phyloP scores from a whole-genome alignment of 352 stramenopile genomes.

The Pythium apleroticum region DNA sequence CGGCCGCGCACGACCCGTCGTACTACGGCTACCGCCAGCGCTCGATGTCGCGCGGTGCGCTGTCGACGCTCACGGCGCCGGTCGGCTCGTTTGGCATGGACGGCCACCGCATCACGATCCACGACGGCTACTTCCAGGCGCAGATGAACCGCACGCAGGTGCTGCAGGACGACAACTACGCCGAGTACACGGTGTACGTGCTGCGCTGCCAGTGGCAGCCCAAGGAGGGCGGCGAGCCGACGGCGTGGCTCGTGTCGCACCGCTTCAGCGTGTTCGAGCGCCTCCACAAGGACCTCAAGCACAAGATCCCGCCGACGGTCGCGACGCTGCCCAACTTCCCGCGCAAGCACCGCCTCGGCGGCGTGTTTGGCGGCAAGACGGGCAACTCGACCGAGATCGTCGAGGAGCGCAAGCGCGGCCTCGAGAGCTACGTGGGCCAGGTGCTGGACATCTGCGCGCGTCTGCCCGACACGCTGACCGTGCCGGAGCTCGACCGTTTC shows the following conservation, averaged over 20 bases:
- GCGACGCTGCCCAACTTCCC: slow-evolving; percentile 68
- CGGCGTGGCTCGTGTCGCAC: slow-evolving; percentile 70
- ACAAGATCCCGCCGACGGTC: slow-evolving; percentile 70
- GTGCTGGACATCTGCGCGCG: slow-evolving; percentile 82
- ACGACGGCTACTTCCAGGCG: slow-evolving; percentile 82
- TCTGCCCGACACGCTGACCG: slow-evolving; percentile 75
- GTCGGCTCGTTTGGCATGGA: slow-evolving; percentile 79
- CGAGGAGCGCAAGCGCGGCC: slow-evolving; percentile 76
- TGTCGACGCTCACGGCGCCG: slow-evolving; percentile 67
- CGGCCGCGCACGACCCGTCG: slow-evolving; percentile 32
- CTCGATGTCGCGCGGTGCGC: slow-evolving; percentile 51
- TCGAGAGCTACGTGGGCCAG: slow-evolving; percentile 83
- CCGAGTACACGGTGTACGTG: slow-evolving; percentile 89
- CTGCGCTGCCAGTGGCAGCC: slow-evolving; percentile 83
- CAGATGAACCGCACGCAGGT: slow-evolving; percentile 87
- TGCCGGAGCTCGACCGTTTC: slow-evolving; percentile 86
- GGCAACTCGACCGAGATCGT: slow-evolving; percentile 87
- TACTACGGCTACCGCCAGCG: slow-evolving; percentile 69
- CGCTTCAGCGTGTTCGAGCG: slow-evolving; percentile 73
- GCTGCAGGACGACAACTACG: slow-evolving; percentile 88
- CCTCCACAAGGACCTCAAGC: slow-evolving; percentile 72
- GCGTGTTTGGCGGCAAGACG: slow-evolving; percentile 83
- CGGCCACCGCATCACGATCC: slow-evolving; percentile 76
- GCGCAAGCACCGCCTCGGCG: slow-evolving; percentile 82
- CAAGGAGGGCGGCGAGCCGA: slow-evolving; percentile 50